These are phyloP conservation scores for Vitis vinifera DNA, from an alignment of 164 flowering plant genomes.

Conservation along the genomic window ASM3070453v1 NC_081809.1:9060501-9061000, in stretches of 20 bases:
- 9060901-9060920: conserved; percentile 47
- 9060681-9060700: too few relatives aligned
- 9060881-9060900: conserved; percentile 29
- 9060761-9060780: too few relatives aligned
- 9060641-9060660: too few relatives aligned
- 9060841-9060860: conserved; percentile 3
- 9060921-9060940: conserved; percentile 20
- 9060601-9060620: too few relatives aligned
- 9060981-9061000: conserved; percentile 13
- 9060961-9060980: conserved; percentile 22
- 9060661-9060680: too few relatives aligned
- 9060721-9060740: not conserved
- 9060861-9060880: conserved; percentile 12
- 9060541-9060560: not conserved
- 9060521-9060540: not conserved
- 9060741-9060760: not conserved
- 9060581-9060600: too few relatives aligned
- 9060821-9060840: too few relatives aligned
- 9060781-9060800: too few relatives aligned
- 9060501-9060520: too few relatives aligned
- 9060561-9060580: not conserved
- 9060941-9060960: conserved; percentile 11
- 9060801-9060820: too few relatives aligned
- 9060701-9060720: too few relatives aligned
- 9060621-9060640: too few relatives aligned